These are phyloP conservation scores for Corrigiola litoralis DNA, from an alignment of 179 eudicot species.

Conservation along the genomic window DNA sequence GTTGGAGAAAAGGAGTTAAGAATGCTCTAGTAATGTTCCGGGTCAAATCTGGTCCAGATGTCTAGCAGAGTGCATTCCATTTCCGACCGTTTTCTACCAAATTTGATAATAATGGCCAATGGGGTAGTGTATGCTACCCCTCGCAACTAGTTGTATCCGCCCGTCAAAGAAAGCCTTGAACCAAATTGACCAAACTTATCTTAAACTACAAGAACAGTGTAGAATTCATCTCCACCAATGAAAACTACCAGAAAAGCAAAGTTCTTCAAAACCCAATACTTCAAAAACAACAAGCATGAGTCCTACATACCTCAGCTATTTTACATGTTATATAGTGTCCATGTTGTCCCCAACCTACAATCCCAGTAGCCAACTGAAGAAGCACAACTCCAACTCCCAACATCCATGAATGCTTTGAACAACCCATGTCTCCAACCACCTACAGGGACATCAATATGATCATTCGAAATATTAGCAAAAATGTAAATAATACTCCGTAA, in stretches of 20 bases:
- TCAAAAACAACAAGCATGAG: background rate
- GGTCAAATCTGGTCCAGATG: too few species aligned
- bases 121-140: too few species aligned
- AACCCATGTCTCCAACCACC: slow-evolving; percentile 32
- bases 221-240: background rate
- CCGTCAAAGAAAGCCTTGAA: too few species aligned
- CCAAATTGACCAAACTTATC: background rate
- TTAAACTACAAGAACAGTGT: too few species aligned
- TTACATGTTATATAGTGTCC: slow-evolving; percentile 65
- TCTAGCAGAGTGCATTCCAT: too few species aligned
- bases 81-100: too few species aligned
- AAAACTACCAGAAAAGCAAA: background rate
- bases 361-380: slow-evolving; percentile 40
- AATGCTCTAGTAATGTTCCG: too few species aligned
- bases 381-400: slow-evolving; percentile 27
- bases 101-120: too few species aligned
- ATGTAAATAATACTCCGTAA: background rate
- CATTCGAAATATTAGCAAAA: background rate
- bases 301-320: slow-evolving; percentile 60
- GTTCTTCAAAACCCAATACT: background rate
- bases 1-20: too few species aligned
- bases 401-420: slow-evolving; percentile 21
- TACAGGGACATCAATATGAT: background rate
- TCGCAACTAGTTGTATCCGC: too few species aligned
- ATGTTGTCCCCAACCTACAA: slow-evolving; percentile 69